These are phyloP conservation scores for Aspergillus sclerotialis DNA, from an alignment of 2,329 filamentous ascomycete genomes.

Conservation along the genomic window DNA sequence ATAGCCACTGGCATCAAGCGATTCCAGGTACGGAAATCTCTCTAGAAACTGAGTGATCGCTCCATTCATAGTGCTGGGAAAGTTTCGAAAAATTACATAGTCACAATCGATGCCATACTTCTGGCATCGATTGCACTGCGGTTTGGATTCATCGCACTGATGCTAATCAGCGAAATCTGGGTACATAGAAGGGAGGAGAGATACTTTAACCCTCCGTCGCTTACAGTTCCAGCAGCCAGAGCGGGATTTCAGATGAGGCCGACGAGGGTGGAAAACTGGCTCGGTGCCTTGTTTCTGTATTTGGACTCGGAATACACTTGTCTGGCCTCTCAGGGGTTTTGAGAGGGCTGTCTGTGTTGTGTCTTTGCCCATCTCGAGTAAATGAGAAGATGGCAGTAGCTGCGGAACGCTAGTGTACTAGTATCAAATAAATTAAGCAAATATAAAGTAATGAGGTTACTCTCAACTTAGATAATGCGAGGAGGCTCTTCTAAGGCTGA, in stretches of 20 bases:
- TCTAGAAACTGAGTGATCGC: slow-evolving; percentile 11
- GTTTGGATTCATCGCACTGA: slow-evolving; percentile 30
- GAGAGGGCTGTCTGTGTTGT: not conserved
- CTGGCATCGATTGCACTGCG: slow-evolving; percentile 23
- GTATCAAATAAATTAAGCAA: too few relatives aligned
- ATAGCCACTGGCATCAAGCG: slow-evolving; percentile 11
- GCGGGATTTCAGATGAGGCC: slow-evolving; percentile 28
- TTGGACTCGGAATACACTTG: slow-evolving; percentile 18
- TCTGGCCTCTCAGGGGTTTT: slow-evolving; percentile 9
- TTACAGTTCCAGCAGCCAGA: slow-evolving; percentile 28
- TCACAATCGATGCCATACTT: slow-evolving; percentile 23
- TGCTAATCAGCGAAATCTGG: not conserved
- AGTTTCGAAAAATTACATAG: slow-evolving; percentile 13
- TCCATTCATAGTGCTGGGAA: slow-evolving; percentile 3
- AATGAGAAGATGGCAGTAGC: too few relatives aligned
- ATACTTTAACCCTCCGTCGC: slow-evolving; percentile 29
- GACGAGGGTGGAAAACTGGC: slow-evolving; percentile 21
- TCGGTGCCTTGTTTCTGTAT: slow-evolving; percentile 9
- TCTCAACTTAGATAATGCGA: too few relatives aligned
- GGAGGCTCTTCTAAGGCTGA: too few relatives aligned
- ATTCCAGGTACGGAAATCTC: slow-evolving; percentile 5
- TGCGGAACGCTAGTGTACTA: too few relatives aligned
- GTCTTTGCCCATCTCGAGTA: not conserved
- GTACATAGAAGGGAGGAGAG: not conserved
- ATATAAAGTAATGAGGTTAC: too few relatives aligned